A percentile compares a stretch with the other conserved stretches of the same genome.
phyloP scores from a whole-genome alignment of 768 basidiomycete species.

The Phlebiopsis flavidoalba region DNA sequence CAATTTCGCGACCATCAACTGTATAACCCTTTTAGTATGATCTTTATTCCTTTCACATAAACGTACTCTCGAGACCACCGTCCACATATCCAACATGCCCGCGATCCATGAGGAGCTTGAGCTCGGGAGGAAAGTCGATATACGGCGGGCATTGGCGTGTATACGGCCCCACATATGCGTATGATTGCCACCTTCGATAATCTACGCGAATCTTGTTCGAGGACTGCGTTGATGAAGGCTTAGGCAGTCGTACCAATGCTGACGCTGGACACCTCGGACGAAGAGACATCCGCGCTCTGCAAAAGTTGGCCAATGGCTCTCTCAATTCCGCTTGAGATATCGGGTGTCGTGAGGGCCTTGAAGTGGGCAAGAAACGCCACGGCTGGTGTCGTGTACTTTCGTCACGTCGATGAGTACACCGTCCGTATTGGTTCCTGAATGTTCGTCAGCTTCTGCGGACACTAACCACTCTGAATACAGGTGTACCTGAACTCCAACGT shows the following conservation, averaged over 20 bases:
- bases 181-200: constrained; percentile 59
- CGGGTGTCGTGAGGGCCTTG: constrained; percentile 52
- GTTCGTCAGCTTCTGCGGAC: not conserved
- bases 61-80: constrained; percentile 36
- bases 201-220: constrained; percentile 49
- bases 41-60: not conserved
- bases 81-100: constrained; percentile 33
- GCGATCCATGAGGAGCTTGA: constrained; percentile 27
- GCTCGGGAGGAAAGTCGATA: constrained; percentile 40
- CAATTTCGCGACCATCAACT: constrained; percentile 46
- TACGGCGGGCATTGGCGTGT: constrained; percentile 55
- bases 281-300: constrained; percentile 29
- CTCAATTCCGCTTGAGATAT: constrained; percentile 57
- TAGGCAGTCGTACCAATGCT: constrained; percentile 62
- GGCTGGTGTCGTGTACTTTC: constrained; percentile 25
- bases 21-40: constrained; percentile 34
- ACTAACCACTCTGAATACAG: not conserved
- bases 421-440: constrained; percentile 35
- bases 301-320: constrained; percentile 43
- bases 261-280: constrained; percentile 40
- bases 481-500: constrained; percentile 24
- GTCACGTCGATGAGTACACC: constrained; percentile 33
- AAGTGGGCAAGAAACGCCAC: constrained; percentile 32
- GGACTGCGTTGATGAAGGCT: constrained; percentile 44
- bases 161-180: constrained; percentile 56